A percentile compares a stretch with the other conserved stretches of the same genome.
Conservation (phyloP, 2,329 filamentous ascomycete species). For the Diplodia intermedia region DNA sequence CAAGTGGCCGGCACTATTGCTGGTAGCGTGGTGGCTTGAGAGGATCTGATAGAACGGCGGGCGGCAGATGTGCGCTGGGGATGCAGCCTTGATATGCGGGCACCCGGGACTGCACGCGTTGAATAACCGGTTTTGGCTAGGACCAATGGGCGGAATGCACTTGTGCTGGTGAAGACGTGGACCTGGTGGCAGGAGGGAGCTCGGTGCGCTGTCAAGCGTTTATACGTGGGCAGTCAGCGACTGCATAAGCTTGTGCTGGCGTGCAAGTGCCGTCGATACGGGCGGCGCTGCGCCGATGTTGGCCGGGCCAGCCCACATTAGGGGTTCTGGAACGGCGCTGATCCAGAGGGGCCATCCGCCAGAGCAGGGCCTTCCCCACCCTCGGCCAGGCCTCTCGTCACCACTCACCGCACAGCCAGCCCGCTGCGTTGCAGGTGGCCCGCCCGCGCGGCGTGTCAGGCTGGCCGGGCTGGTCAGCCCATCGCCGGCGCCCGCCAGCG, state of each 20-base stretch:
- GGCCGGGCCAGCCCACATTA: conserved; percentile 20
- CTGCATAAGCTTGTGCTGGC: conserved; percentile 30
- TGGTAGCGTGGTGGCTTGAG: conserved; percentile 18
- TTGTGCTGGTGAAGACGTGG: conserved; percentile 18
- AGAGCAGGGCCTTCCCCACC: neutral
- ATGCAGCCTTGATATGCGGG: conserved; percentile 33
- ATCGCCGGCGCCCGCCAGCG: conserved; percentile 21
- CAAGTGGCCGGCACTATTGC: conserved; percentile 28
- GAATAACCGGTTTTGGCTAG: conserved; percentile 32
- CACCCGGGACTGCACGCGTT: conserved; percentile 28
- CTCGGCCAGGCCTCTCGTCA: conserved; percentile 1
- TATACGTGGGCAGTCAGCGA: conserved; percentile 40
- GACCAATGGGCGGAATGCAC: conserved; percentile 27
- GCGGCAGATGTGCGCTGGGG: conserved; percentile 28
- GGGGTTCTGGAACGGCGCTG: conserved; percentile 23
- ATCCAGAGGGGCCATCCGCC: conserved; percentile 18
- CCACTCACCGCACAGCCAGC: conserved; percentile 8
- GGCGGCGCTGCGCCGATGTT: conserved; percentile 8
- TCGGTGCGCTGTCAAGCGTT: conserved; percentile 50
- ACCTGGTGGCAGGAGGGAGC: conserved; percentile 34
- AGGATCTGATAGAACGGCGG: conserved; percentile 29
- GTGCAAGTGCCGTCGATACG: conserved; percentile 21
- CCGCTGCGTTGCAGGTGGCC: conserved; percentile 16
- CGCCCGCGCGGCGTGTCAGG: conserved; percentile 21
- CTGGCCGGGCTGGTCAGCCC: conserved; percentile 23